Percentiles rank a stretch among this genome's conserved stretches.
Conservation (phyloP, 257 asterid species). For the Nicotiana sylvestris region DNA sequence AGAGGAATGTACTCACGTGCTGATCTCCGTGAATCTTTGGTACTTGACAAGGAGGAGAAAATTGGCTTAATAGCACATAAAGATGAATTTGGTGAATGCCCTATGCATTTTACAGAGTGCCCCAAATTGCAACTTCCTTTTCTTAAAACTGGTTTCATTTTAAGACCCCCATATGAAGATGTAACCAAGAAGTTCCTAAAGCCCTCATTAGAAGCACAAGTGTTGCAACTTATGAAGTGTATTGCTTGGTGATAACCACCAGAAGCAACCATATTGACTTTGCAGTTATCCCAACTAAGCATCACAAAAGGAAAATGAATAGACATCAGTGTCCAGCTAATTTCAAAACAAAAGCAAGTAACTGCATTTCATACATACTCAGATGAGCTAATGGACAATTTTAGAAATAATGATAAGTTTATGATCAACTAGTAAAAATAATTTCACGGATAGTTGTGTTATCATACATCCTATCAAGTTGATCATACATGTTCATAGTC, state of each 20-base stretch:
- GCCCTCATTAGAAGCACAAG: constrained; percentile 17
- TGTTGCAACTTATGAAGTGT: constrained; percentile 22
- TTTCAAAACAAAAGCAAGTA: not conserved
- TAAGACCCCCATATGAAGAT: constrained; percentile 13
- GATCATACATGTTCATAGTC: not conserved
- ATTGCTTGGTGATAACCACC: constrained; percentile 29
- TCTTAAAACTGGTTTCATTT: not conserved
- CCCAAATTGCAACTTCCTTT: constrained; percentile 18
- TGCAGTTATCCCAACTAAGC: constrained; percentile 9
- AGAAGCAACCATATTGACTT: constrained; percentile 31
- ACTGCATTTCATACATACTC: not conserved
- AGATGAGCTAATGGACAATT: not conserved
- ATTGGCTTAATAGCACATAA: constrained; percentile 22
- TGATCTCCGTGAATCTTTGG: constrained; percentile 16
- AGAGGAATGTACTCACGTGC: constrained; percentile 42
- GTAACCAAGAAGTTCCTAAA: constrained; percentile 4
- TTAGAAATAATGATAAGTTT: not conserved
- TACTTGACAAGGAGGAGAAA: constrained; percentile 19
- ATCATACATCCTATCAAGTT: not conserved
- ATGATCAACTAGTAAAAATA: not conserved
- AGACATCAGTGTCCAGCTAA: not conserved
- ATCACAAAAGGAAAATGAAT: not conserved
- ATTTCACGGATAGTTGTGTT: not conserved
- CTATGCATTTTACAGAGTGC: constrained; percentile 2
- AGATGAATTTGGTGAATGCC: not conserved